Conservation (phyloP, 768 basidiomycete species). For the Rhizopogon vinicolor region DNA sequence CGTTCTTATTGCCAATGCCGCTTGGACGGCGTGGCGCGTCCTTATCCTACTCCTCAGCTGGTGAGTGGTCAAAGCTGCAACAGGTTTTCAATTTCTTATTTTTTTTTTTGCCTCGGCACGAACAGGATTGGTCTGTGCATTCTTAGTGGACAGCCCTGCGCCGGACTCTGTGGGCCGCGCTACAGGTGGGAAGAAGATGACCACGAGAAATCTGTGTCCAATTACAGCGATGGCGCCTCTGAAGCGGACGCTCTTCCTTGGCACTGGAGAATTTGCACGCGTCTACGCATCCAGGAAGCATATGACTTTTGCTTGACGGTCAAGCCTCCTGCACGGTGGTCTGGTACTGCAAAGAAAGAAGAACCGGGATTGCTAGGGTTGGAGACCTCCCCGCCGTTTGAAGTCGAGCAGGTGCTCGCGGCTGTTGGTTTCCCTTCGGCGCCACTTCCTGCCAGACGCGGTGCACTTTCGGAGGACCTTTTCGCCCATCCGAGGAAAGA, state of each 20-base stretch:
- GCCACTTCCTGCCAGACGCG: constrained; percentile 52
- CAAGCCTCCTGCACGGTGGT: constrained; percentile 31
- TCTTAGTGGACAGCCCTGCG: constrained; percentile 70
- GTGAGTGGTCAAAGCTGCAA: constrained; percentile 33
- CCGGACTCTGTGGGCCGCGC: constrained; percentile 80
- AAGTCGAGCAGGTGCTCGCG: constrained; percentile 54
- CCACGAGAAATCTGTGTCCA: constrained; percentile 51
- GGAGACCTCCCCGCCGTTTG: constrained; percentile 33
- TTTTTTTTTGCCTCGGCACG: not conserved
- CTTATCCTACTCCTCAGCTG: constrained; percentile 68
- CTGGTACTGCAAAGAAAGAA: constrained; percentile 27
- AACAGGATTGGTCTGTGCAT: constrained; percentile 75
- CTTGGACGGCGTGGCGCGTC: constrained; percentile 75
- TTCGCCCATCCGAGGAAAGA: constrained; percentile 50
- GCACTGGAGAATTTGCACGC: constrained; percentile 74
- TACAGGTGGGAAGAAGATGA: constrained; percentile 83
- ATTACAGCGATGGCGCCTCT: constrained; percentile 40
- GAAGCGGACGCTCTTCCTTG: constrained; percentile 59
- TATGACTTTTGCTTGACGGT: constrained; percentile 74
- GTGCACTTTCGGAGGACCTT: constrained; percentile 58
- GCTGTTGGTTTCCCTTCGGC: constrained; percentile 47
- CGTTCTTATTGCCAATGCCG: constrained; percentile 73
- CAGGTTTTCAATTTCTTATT: not conserved
- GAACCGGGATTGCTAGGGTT: constrained; percentile 22
- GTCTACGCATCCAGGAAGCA: constrained; percentile 68